phyloP scores from a whole-genome alignment of 805 yeast species.

The Sugiyamaella chiloensis region DNA sequence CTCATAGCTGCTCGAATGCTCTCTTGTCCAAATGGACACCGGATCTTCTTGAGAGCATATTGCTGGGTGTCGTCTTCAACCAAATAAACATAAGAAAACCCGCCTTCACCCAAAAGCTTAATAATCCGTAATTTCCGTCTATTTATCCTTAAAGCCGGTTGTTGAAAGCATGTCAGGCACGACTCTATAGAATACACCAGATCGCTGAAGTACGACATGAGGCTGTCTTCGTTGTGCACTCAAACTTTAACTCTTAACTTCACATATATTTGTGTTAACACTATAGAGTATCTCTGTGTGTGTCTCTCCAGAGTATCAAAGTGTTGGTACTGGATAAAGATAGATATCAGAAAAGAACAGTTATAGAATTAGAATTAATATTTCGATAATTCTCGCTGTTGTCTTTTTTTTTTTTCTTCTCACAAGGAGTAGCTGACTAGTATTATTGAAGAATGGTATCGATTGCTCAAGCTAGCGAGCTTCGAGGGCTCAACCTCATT shows the following conservation, averaged over 20 bases:
- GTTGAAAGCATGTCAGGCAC: constrained; percentile 38
- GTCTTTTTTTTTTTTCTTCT: no score
- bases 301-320: no score
- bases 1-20: constrained; percentile 69
- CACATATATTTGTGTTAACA: no score
- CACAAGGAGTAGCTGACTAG: no score
- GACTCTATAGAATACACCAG: constrained; percentile 31
- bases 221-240: no score
- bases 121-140: constrained; percentile 59
- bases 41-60: constrained; percentile 79
- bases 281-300: no score
- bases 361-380: no score
- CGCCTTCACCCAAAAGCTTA: constrained; percentile 84
- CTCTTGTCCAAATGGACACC: constrained; percentile 83
- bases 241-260: no score
- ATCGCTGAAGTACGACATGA: constrained; percentile 28
- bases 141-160: constrained; percentile 62
- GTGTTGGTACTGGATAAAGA: no score
- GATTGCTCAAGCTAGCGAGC: constrained; percentile 44
- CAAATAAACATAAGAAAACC: constrained; percentile 80
- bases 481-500: constrained; percentile 67
- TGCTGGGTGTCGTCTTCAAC: constrained; percentile 47
- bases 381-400: no score
- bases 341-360: no score
- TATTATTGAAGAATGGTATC: no score